These are phyloP conservation scores for Tanacetum coccineum DNA, from an alignment of 129 eudicot genomes.

Conservation along the genomic window DNA sequence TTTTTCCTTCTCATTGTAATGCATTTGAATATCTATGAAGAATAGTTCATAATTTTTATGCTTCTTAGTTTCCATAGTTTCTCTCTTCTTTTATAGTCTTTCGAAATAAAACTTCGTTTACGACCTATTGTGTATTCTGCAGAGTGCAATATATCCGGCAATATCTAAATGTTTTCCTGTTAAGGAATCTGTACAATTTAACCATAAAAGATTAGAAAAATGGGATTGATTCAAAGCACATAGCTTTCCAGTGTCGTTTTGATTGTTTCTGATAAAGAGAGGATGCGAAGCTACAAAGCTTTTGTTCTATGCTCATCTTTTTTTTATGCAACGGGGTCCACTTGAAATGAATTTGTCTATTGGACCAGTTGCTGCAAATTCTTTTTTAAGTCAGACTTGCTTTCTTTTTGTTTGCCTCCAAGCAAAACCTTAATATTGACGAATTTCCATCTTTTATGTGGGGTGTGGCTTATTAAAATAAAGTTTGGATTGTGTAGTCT, in stretches of 20 bases:
- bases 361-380: constrained; percentile 17
- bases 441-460: background rate
- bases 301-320: constrained; percentile 15
- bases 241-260: constrained; percentile 2
- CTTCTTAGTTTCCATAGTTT: constrained; percentile 12
- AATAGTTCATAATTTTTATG: constrained; percentile 6
- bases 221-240: constrained; percentile 19
- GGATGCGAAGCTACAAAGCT: constrained; percentile 10
- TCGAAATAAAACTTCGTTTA: constrained; percentile 7
- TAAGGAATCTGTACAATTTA: constrained; percentile 15
- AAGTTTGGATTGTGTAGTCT: background rate
- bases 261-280: constrained; percentile 10
- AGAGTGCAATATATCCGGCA: background rate
- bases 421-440: background rate
- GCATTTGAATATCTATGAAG: constrained; percentile 19
- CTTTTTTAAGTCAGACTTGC: background rate
- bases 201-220: background rate
- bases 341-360: constrained; percentile 15
- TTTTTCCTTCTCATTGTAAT: constrained; percentile 16
- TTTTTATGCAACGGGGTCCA: background rate
- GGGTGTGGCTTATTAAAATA: background rate
- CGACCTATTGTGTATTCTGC: constrained; percentile 1
- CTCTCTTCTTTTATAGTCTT: background rate
- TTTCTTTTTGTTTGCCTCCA: background rate
- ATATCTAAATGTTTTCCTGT: background rate